Conservation (phyloP, 2,329 filamentous ascomycete species). For the Fusarium pininemorale region DNA sequence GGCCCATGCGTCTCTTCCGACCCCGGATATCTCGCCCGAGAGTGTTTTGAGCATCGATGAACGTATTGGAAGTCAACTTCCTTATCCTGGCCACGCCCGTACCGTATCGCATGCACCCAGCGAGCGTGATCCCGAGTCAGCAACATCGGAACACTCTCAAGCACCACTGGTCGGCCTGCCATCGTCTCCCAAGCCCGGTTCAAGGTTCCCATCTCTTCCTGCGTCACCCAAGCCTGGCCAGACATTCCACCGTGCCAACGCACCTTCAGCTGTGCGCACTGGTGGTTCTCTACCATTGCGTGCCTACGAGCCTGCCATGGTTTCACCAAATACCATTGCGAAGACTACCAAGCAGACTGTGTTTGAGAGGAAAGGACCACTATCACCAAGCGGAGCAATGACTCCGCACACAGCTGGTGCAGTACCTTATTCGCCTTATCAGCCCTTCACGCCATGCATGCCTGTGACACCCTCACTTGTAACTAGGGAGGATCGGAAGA, state of each 20-base stretch:
- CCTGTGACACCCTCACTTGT: slow-evolving; percentile 81
- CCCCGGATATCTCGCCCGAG: slow-evolving; percentile 53
- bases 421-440: slow-evolving; percentile 80
- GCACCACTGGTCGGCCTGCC: slow-evolving; percentile 62
- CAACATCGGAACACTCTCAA: slow-evolving; percentile 61
- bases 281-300: slow-evolving; percentile 68
- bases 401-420: slow-evolving; percentile 70
- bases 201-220: slow-evolving; percentile 52
- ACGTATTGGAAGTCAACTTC: slow-evolving; percentile 57
- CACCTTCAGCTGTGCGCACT: slow-evolving; percentile 65
- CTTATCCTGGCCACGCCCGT: slow-evolving; percentile 47
- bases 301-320: slow-evolving; percentile 67
- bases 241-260: slow-evolving; percentile 59
- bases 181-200: slow-evolving; percentile 51
- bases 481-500: slow-evolving; percentile 75
- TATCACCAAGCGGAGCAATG: slow-evolving; percentile 66
- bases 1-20: slow-evolving; percentile 36
- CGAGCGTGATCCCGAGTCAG: slow-evolving; percentile 61
- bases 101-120: slow-evolving; percentile 50
- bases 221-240: slow-evolving; percentile 61
- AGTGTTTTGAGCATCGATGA: slow-evolving; percentile 63
- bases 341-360: slow-evolving; percentile 71
- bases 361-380: slow-evolving; percentile 64
- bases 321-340: slow-evolving; percentile 58
- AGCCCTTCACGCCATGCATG: slow-evolving; percentile 79